Percentiles rank a stretch among this genome's conserved stretches.
Conservation (phyloP, 2,329 filamentous ascomycete genomes). For the Massarina eburnea region DNA sequence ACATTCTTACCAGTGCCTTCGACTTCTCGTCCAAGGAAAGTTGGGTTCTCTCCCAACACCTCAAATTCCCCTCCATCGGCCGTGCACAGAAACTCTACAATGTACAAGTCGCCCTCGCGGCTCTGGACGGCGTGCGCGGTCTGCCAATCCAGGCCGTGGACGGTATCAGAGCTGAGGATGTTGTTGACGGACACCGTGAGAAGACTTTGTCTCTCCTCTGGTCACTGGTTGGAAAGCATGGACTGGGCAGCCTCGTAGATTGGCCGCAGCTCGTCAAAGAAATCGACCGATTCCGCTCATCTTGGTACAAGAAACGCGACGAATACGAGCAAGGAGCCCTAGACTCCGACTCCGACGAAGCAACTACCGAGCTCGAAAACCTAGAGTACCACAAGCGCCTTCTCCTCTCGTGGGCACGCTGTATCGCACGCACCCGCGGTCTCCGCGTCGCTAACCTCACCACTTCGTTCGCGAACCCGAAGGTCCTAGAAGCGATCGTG, state of each 20-base stretch:
- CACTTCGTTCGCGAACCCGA: constrained; percentile 59
- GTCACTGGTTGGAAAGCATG: constrained; percentile 60
- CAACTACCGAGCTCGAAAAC: constrained; percentile 25
- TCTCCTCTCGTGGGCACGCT: constrained; percentile 60
- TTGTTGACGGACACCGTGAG: constrained; percentile 66
- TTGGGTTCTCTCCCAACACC: constrained; percentile 57
- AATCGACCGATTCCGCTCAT: constrained; percentile 46
- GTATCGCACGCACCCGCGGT: constrained; percentile 51
- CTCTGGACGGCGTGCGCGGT: constrained; percentile 50
- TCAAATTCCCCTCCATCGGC: constrained; percentile 60
- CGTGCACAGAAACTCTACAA: constrained; percentile 62
- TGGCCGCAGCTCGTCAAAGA: constrained; percentile 58
- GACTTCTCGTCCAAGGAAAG: constrained; percentile 38
- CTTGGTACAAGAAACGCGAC: constrained; percentile 33
- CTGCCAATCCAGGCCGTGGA: constrained; percentile 44
- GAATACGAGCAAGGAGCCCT: constrained; percentile 34
- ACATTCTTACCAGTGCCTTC: constrained; percentile 43
- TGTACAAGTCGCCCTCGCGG: constrained; percentile 58
- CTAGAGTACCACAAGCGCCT: constrained; percentile 43
- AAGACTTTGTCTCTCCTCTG: constrained; percentile 64
- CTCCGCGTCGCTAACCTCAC: constrained; percentile 57
- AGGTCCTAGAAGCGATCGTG: constrained; percentile 57
- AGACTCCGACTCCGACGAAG: constrained; percentile 34
- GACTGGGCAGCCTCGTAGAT: constrained; percentile 57
- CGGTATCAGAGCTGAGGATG: constrained; percentile 56